A percentile compares a stretch with the other conserved stretches of the same genome.
Conservation (phyloP, 768 basidiomycete species). For the Boletus huronensis region DNA sequence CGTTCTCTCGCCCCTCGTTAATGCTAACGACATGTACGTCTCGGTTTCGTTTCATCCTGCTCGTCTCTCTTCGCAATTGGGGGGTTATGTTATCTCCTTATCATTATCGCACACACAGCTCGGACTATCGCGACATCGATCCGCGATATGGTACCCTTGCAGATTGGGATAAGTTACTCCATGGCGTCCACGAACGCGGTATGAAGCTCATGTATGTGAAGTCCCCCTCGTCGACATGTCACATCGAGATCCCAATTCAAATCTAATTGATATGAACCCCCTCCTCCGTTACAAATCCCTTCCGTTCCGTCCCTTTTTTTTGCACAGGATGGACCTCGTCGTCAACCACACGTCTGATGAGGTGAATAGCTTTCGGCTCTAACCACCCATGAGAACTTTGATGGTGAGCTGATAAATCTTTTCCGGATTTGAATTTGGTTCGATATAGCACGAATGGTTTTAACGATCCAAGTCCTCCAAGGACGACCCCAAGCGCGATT, state of each 20-base stretch:
- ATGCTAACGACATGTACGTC: neutral
- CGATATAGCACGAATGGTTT: conserved; percentile 67
- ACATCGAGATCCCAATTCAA: conserved; percentile 14
- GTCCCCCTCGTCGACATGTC: conserved; percentile 1
- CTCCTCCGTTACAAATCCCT: neutral
- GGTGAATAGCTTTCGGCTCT: conserved; percentile 30
- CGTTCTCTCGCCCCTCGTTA: neutral
- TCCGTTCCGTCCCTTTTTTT: conserved; percentile 3
- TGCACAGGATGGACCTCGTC: conserved; percentile 68
- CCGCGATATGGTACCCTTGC: conserved; percentile 59
- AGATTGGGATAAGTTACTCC: conserved; percentile 55
- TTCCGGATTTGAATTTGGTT: neutral
- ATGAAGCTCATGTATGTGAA: conserved; percentile 65
- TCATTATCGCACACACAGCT: conserved; percentile 35
- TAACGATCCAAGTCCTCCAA: conserved; percentile 49
- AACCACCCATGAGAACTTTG: neutral
- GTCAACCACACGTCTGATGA: conserved; percentile 72
- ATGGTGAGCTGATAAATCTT: neutral
- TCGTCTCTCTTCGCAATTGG: neutral
- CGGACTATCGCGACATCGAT: conserved; percentile 64
- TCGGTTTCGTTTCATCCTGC: neutral
- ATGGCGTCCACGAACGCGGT: conserved; percentile 53
- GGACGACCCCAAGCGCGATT: conserved; percentile 60
- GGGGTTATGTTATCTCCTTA: neutral
- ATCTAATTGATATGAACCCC: neutral